Evolutionary conservation across 192 early-diverging fungal species (phyloP).

Genomic region (Cladochytrium replicatum): DNA sequence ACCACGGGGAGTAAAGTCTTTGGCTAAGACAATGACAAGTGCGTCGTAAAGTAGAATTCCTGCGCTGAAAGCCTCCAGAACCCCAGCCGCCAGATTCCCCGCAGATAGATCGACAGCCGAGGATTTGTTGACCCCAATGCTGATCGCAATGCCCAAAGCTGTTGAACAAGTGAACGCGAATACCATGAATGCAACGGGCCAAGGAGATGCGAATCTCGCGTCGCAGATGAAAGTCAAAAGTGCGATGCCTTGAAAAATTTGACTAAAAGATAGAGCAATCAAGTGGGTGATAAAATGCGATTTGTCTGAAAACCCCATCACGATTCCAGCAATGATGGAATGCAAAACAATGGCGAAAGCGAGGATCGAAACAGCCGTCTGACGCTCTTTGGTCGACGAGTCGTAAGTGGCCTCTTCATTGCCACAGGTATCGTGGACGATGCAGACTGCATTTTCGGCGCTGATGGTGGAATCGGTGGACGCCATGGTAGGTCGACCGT

Average conservation of each 20-base stretch:
- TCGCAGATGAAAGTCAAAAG: conserved; percentile 21
- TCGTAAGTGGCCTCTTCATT: no score
- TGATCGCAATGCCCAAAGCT: conserved; percentile 69
- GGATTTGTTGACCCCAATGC: conserved; percentile 56
- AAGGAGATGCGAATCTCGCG: not conserved
- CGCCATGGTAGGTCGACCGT: no score
- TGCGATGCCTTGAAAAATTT: conserved; percentile 36
- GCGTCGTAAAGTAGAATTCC: conserved; percentile 72
- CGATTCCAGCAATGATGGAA: conserved; percentile 38
- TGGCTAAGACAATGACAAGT: conserved; percentile 17
- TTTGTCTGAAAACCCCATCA: conserved; percentile 21
- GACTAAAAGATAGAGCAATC: conserved; percentile 37
- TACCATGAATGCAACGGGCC: no score
- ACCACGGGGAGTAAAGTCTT: conserved; percentile 10
- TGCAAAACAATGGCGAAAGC: conserved; percentile 35
- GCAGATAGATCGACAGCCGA: conserved; percentile 1
- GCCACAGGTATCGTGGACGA: no score
- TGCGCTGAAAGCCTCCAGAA: conserved; percentile 68
- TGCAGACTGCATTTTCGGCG: no score
- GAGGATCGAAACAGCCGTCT: no score
- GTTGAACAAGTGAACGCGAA: conserved; percentile 58
- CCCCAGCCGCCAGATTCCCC: conserved; percentile 46
- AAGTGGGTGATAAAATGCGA: conserved; percentile 23
- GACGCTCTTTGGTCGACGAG: no score
- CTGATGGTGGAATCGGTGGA: no score